These are phyloP conservation scores for Coemansia sp. DNA, from an alignment of 192 early-diverging fungal genomes.

Conservation along the genomic window DNA sequence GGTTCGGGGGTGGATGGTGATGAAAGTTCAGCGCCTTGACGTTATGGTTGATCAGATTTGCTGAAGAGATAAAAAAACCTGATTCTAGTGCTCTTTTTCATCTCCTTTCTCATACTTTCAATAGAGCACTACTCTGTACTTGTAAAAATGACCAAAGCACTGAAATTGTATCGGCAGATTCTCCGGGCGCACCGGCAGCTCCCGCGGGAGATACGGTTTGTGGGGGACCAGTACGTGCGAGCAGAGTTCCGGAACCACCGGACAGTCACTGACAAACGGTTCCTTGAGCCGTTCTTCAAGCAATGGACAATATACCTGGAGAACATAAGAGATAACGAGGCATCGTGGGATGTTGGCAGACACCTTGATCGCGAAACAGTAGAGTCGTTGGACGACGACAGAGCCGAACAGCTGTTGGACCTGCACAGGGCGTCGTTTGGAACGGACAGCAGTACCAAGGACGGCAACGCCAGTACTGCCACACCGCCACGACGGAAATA, in stretches of 20 bases:
- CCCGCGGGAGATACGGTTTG: conserved; percentile 50
- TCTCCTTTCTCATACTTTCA: not conserved
- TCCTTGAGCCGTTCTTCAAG: conserved; percentile 40
- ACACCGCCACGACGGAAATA: conserved; percentile 11
- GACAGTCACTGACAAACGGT: conserved; percentile 37
- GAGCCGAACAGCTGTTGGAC: conserved; percentile 52
- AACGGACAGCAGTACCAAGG: not conserved
- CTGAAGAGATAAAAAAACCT: no score
- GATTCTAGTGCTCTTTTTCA: not conserved
- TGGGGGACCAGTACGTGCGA: conserved; percentile 55
- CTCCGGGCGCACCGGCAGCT: conserved; percentile 38
- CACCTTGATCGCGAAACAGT: conserved; percentile 36
- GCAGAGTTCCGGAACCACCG: conserved; percentile 51
- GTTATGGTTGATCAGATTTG: no score
- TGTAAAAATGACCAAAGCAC: conserved; percentile 23
- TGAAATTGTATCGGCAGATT: conserved; percentile 40
- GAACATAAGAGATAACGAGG: conserved; percentile 22
- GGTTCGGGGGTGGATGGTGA: no score
- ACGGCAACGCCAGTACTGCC: not conserved
- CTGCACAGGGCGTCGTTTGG: conserved; percentile 39
- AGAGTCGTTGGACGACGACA: conserved; percentile 47
- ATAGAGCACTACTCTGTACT: not conserved
- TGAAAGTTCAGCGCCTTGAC: no score
- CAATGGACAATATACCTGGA: conserved; percentile 48
- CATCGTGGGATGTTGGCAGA: conserved; percentile 22